phyloP scores from a whole-genome alignment of 805 yeast genomes.

The Kluyveromyces wickerhamii region DNA sequence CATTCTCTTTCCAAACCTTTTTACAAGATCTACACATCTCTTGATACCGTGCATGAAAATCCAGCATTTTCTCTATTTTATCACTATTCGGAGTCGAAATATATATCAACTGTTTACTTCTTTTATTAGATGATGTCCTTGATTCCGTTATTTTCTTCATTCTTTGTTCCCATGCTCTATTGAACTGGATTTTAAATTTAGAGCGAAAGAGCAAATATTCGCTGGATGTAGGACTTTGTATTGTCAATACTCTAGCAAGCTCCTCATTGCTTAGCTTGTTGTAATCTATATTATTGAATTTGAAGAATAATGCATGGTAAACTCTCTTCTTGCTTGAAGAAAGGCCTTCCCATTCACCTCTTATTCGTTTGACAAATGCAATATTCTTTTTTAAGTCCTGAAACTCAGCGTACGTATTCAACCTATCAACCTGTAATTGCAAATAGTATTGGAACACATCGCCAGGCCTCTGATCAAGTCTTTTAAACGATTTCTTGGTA shows the following conservation, averaged over 20 bases:
- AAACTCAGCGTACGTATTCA: conserved; percentile 6
- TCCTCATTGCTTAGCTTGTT: conserved; percentile 13
- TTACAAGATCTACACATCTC: conserved; percentile 23
- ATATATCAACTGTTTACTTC: too few species aligned
- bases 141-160: too few species aligned
- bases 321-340: conserved; percentile 17
- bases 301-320: conserved; percentile 19
- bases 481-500: conserved; percentile 15
- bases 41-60: conserved; percentile 13
- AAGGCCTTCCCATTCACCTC: conserved; percentile 20
- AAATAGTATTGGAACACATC: conserved; percentile 21
- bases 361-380: conserved; percentile 13
- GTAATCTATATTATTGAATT: conserved; percentile 12
- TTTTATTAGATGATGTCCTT: too few species aligned
- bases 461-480: conserved; percentile 12
- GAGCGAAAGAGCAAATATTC: conserved; percentile 21
- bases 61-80: conserved; percentile 4
- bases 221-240: conserved; percentile 19
- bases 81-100: too few species aligned
- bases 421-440: conserved; percentile 12
- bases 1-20: conserved; percentile 16
- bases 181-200: conserved; percentile 16
- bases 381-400: conserved; percentile 9
- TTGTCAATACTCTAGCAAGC: conserved; percentile 18
- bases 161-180: conserved; percentile 13